A percentile compares a stretch with the other conserved stretches of the same genome.
Evolutionary conservation across 2,329 filamentous ascomycete genomes (phyloP).

Genomic region (Macrophomina tecta): DNA sequence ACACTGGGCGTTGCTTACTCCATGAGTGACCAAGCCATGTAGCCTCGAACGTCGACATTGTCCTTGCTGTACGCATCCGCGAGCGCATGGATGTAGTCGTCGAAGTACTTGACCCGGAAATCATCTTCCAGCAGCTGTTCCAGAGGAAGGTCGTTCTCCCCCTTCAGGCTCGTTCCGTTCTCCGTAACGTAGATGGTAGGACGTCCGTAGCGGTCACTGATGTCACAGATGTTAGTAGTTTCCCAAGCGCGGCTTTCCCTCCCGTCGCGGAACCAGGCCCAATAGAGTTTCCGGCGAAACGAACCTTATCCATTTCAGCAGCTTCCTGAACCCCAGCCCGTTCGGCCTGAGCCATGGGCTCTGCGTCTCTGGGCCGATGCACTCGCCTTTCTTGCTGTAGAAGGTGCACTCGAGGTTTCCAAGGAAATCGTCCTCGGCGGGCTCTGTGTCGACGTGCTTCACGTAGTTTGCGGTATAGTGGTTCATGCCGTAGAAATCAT

Average conservation of each 20-base stretch:
- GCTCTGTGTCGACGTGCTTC: slow-evolving; percentile 68
- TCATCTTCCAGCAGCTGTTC: slow-evolving; percentile 79
- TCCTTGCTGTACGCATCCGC: slow-evolving; percentile 73
- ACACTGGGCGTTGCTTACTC: slow-evolving; percentile 60
- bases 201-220: slow-evolving; percentile 69
- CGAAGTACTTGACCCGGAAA: slow-evolving; percentile 81
- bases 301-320: slow-evolving; percentile 53
- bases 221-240: slow-evolving; percentile 45
- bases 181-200: slow-evolving; percentile 88
- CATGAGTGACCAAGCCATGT: slow-evolving; percentile 87
- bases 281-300: slow-evolving; percentile 13
- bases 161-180: slow-evolving; percentile 84
- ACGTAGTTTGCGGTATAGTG: slow-evolving; percentile 91
- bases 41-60: slow-evolving; percentile 78
- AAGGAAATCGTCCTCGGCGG: slow-evolving; percentile 70
- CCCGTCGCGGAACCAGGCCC: slow-evolving; percentile 56
- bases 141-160: slow-evolving; percentile 75
- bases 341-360: slow-evolving; percentile 81
- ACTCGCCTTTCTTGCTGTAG: slow-evolving; percentile 72
- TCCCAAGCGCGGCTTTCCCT: slow-evolving; percentile 44
- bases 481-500: slow-evolving; percentile 96
- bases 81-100: slow-evolving; percentile 77
- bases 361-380: slow-evolving; percentile 82
- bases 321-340: slow-evolving; percentile 75
- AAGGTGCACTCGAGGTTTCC: slow-evolving; percentile 78